phyloP scores from a whole-genome alignment of 768 basidiomycete genomes.

The Tricholoma hemisulphureum region DNA sequence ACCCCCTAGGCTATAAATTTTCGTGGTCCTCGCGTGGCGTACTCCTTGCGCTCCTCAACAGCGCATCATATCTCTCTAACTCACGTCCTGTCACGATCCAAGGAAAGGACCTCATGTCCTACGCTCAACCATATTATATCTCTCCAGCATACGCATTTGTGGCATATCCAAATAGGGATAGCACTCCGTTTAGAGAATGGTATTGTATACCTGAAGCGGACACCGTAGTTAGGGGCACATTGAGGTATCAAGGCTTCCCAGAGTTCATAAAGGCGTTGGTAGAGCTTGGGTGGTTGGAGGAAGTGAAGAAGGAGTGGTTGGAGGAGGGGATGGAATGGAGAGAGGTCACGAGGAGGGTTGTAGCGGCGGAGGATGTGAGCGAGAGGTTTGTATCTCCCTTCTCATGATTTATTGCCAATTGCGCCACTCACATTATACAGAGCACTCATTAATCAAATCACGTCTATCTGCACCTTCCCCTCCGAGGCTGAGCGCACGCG shows the following conservation, averaged over 20 bases:
- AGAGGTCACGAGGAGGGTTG: constrained; percentile 73
- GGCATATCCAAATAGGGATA: constrained; percentile 96
- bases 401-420: not conserved
- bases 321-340: constrained; percentile 76
- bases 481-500: constrained; percentile 65
- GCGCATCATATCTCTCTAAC: constrained; percentile 73
- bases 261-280: constrained; percentile 89
- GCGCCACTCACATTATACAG: constrained; percentile 34
- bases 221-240: constrained; percentile 87
- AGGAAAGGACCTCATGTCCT: constrained; percentile 84
- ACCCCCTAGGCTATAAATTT: constrained; percentile 99
- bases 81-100: constrained; percentile 64
- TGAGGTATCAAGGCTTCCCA: constrained; percentile 96
- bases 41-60: constrained; percentile 90
- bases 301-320: constrained; percentile 75
- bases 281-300: constrained; percentile 82
- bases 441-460: constrained; percentile 70
- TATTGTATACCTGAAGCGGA: constrained; percentile 94
- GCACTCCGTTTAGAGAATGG: constrained; percentile 83
- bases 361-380: constrained; percentile 61
- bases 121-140: constrained; percentile 93
- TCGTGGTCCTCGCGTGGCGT: constrained; percentile 98
- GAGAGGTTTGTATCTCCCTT: constrained; percentile 53
- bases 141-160: constrained; percentile 95
- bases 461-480: constrained; percentile 71